Evolutionary conservation across 164 flowering plant species (phyloP), one percentile per base, ranked within the genome.

Genomic region (Berberis thunbergii): DNA sequence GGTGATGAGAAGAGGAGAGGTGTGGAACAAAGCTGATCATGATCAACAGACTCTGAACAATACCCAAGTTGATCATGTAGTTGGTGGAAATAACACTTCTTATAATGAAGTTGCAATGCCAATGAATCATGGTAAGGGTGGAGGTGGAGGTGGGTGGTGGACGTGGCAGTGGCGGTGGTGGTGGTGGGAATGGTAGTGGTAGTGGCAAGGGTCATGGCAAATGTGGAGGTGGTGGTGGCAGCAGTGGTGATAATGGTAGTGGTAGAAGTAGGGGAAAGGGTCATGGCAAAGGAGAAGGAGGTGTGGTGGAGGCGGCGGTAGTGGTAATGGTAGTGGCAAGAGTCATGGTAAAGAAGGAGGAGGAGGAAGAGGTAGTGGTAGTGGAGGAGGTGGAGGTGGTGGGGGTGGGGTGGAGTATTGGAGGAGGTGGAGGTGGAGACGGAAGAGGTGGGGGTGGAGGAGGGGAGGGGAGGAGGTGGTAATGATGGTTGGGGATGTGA

Each of bases 61-160:
- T 8, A 50, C 42, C 45, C 43, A 59, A 43, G 48, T 59, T 38
- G 62, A 43, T 44, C 38, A 26, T 45, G 41, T 45, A 10, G 53
- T 46, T 46, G 52, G 4, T 3, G 8, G 38, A 40, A 61, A 50
- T 9, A 41, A 43, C 5, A 4, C 56, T 10, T 11, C 44, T 3
- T 49, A 41, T 49, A 49, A 39, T 49, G 64, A 49, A 6, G 43
- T 39, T 50, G 56, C 40, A 49, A 39, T n/a, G n/a, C n/a, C n/a
- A n/a, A n/a, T 49, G 4, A 6, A 49, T 11, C 10, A 49, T 41
- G 10, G 3, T 41, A 11, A 49, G 3, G 49, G 49, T 43, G 49
- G 49, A 43, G 62, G 49, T 9, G 48, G 61, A 9, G 61, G 61
- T 43, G 61, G n/a, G 45, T 7, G n/a, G 45, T 41, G 62, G 62